Base-by-base conservation (phyloP, 805 yeast genomes). In the Saccharomyces kudriavzevii region DNA sequence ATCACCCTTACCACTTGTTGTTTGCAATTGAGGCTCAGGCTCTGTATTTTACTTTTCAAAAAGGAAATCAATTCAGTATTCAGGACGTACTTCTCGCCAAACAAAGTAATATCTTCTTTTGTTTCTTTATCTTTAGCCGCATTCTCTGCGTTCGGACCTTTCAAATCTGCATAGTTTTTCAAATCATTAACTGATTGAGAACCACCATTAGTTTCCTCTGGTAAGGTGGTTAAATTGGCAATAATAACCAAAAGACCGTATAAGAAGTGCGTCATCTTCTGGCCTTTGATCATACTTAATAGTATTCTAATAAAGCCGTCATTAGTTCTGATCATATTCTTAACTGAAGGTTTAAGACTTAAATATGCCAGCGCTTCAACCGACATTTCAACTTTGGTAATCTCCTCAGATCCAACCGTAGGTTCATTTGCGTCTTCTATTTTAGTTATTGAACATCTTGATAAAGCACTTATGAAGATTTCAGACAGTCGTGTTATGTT, bases 361-460 rank as follows among this genome's bases (percentile, higher is more conserved):
- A 80, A 60, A 52, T 78, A 79, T 5, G 83, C 79, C 43, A 80
- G 61, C 1, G 78, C 81, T 64, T 80, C 84, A 22, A 79, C 59
- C 9, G 71, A 61, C 6, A 48, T 43, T 3, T 54, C 58, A 5
- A 60, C 35, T 25, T 56, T 58, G 17, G 54, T 57, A 13, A 45
- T 30, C 5, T 52, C 52, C 2, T 52, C 52, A 17, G 49, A n/a
- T 22, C 43, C 50, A 14, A 49, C 52, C 17, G 49, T 10, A 56
- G 29, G 17, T 5, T 13, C 22, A 25, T 45, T 6, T 52, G n/a
- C 53, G 40, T 5, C 43, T 25, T 11, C 24, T 5, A 6, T 29
- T 25, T 43, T 47, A 47, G 28, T 11, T n/a, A 26, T 51, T 26
- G 9, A 11, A 9, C 24, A 17, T 3, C 17, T 45, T 2, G 56